Evolutionary conservation across 2,329 filamentous ascomycete genomes (phyloP), one percentile per base, ranked within the genome.

Genomic region (Camptophora hylomeconis): DNA sequence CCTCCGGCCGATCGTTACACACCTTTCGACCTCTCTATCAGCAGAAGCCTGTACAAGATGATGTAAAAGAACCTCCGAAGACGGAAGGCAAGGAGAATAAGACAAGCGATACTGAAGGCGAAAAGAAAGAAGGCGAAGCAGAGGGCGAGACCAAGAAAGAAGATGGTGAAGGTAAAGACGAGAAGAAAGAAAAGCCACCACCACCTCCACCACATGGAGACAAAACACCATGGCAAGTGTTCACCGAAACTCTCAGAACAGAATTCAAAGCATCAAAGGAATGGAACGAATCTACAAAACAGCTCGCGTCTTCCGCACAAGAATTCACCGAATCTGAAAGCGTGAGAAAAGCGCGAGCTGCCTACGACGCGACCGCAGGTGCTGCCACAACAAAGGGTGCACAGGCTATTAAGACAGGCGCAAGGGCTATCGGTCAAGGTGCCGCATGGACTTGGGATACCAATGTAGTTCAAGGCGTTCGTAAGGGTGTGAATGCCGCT

Each of bases 231-330:
- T 95, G 89, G 86, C 83, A 95, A 54, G 89, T 98, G 17, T 98
- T 98, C 62, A 82, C 82, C 49, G 89, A 98, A 51, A 98, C 89
- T n/a, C 72, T 98, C 58, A 74, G 82, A 54, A 69, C 67, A 33
- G 89, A 98, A 58, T 92, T 98, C 60, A 84, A 94, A 56, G 80
- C 83, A 29, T 95, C 86, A 10, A 93, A 95, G 52, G 89, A 98
- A 55, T 98, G 89, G 89, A 93, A 98, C 50, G 89, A 98, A 51
- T 92, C 83, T 23, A 98, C 87, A 22, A 95, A 98, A 62, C 82
- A 89, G 42, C 70, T 98, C 22, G 80, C 82, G 11, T 82, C 81
- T 26, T 81, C 80, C 5, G 83, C 87, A 11, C 79, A 93, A 50
- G 76, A 94, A 47, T 89, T 98, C 50, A 77, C 77, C 17, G 87